phyloP scores from a whole-genome alignment of 2,329 filamentous ascomycete genomes.

The Diplodia sapinea region DNA sequence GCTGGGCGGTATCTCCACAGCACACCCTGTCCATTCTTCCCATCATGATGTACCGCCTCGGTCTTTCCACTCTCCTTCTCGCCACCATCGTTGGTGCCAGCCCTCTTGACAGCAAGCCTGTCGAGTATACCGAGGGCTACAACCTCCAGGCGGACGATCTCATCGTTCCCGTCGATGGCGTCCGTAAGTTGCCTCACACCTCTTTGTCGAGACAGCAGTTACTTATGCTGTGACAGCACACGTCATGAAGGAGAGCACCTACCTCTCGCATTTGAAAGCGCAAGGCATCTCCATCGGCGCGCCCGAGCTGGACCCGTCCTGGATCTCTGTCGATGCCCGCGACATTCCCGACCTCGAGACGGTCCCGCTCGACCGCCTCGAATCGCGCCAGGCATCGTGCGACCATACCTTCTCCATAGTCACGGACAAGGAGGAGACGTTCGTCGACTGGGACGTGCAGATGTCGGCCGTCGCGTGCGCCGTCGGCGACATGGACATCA shows the following conservation, averaged over 20 bases:
- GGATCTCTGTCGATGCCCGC: background rate
- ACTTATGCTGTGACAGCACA: background rate
- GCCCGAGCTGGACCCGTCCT: conserved; percentile 3
- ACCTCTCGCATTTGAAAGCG: conserved; percentile 25
- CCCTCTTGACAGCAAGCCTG: background rate
- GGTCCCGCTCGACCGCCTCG: background rate
- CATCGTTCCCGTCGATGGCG: background rate
- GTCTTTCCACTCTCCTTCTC: background rate
- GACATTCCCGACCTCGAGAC: background rate
- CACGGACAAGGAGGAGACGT: conserved; percentile 38
- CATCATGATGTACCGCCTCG: background rate
- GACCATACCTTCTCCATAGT: conserved; percentile 34
- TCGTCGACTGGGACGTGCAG: conserved; percentile 50
- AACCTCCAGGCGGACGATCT: background rate
- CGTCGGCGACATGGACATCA: conserved; percentile 39
- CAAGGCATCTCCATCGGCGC: conserved; percentile 1
- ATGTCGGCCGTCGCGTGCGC: conserved; percentile 46
- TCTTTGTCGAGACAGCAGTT: too few relatives aligned
- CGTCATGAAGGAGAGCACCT: conserved; percentile 11
- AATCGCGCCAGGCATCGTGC: conserved; percentile 19
- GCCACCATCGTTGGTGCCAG: background rate
- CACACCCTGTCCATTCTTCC: too few relatives aligned
- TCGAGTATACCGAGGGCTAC: background rate
- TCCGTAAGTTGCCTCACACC: background rate
- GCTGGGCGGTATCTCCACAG: background rate